These are phyloP conservation scores for Globisporangium yorkense DNA, from an alignment of 352 stramenopile species.

Conservation along the genomic window DNA sequence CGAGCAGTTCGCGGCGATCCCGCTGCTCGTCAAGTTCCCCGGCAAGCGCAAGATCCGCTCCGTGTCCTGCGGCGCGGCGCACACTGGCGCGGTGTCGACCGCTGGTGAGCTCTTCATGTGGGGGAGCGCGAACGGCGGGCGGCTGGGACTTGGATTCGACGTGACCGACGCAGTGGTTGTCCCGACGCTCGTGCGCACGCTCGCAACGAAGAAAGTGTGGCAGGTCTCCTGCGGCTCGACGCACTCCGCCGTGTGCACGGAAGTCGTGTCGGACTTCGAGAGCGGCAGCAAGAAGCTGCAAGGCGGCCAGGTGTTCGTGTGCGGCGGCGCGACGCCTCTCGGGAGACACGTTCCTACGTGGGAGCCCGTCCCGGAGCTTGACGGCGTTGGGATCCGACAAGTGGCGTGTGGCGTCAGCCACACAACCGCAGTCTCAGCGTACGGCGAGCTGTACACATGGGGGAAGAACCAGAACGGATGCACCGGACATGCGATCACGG, in stretches of 20 bases:
- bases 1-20: constrained; percentile 75
- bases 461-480: constrained; percentile 87
- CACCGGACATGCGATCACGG: constrained; percentile 65
- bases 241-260: constrained; percentile 79
- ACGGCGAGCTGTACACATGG: constrained; percentile 92
- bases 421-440: constrained; percentile 83
- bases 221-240: constrained; percentile 65
- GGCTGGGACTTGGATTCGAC: constrained; percentile 80
- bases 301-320: constrained; percentile 86
- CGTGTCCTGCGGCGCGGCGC: constrained; percentile 87
- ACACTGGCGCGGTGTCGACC: constrained; percentile 69
- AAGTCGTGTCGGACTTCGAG: constrained; percentile 51
- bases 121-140: constrained; percentile 89
- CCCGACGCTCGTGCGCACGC: constrained; percentile 78
- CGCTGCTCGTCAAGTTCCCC: constrained; percentile 64
- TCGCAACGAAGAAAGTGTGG: constrained; percentile 59
- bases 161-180: constrained; percentile 59
- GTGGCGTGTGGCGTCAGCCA: constrained; percentile 87
- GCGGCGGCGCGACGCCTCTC: constrained; percentile 78
- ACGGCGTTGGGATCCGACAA: constrained; percentile 45
- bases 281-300: constrained; percentile 52
- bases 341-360: constrained; percentile 72
- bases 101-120: constrained; percentile 81
- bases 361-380: constrained; percentile 52
- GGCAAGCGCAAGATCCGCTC: constrained; percentile 51